phyloP scores from a whole-genome alignment of 352 stramenopile species.

The Pythium brachiatum region DNA sequence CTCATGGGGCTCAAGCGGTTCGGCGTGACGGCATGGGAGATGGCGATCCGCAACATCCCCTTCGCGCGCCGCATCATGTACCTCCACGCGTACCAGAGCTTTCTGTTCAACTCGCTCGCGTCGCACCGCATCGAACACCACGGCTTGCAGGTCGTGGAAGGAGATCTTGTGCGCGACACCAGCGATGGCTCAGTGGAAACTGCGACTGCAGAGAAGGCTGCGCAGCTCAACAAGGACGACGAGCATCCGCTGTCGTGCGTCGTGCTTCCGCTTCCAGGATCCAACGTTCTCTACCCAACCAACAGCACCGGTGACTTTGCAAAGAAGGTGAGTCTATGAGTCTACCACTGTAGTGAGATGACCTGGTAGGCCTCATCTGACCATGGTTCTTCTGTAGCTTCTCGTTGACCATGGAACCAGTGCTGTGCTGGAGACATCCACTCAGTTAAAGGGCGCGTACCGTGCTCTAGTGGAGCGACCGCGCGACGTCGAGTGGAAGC shows the following conservation, averaged over 20 bases:
- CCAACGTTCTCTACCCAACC: slow-evolving; percentile 41
- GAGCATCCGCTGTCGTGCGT: slow-evolving; percentile 36
- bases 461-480: slow-evolving; percentile 44
- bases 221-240: slow-evolving; percentile 33
- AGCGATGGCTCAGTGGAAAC: slow-evolving; percentile 28
- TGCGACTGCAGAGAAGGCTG: slow-evolving; percentile 36
- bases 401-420: slow-evolving; percentile 49
- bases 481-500: slow-evolving; percentile 42
- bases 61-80: slow-evolving; percentile 69
- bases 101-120: slow-evolving; percentile 64
- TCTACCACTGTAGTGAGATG: background rate
- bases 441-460: slow-evolving; percentile 61
- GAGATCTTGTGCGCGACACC: slow-evolving; percentile 42
- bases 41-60: slow-evolving; percentile 45
- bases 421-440: slow-evolving; percentile 31
- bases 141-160: slow-evolving; percentile 41
- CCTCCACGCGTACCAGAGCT: slow-evolving; percentile 78
- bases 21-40: slow-evolving; percentile 46
- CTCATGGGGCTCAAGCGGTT: slow-evolving; percentile 66
- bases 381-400: slow-evolving; percentile 29
- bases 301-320: slow-evolving; percentile 47
- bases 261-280: slow-evolving; percentile 56
- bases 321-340: slow-evolving; percentile 32
- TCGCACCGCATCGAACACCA: slow-evolving; percentile 46
- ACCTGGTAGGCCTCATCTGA: slow-evolving; percentile 7